Evolutionary conservation across 768 basidiomycete species (phyloP).

Genomic region (Russula dissimulans): DNA sequence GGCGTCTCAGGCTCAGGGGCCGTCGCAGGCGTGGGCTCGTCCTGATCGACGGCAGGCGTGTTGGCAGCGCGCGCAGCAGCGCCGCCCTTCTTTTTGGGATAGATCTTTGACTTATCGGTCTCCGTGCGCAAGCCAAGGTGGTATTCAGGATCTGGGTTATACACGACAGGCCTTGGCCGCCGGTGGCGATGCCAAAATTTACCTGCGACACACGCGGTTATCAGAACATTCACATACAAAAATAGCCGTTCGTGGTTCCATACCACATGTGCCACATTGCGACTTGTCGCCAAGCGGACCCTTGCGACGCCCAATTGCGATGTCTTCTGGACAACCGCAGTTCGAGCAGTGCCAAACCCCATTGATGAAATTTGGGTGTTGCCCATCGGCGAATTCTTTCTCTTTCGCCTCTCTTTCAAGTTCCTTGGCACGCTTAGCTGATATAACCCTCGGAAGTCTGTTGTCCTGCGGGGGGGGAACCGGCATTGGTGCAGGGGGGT

Average conservation of each 20-base stretch:
- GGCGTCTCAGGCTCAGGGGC: conserved; percentile 46
- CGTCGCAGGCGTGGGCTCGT: conserved; percentile 25
- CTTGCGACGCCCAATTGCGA: conserved; percentile 79
- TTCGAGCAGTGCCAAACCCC: conserved; percentile 94
- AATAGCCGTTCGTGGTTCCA: conserved; percentile 25
- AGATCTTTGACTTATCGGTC: conserved; percentile 43
- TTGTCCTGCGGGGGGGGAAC: conserved; percentile 34
- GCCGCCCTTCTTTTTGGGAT: conserved; percentile 48
- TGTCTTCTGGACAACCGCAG: conserved; percentile 82
- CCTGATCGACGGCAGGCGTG: conserved; percentile 25
- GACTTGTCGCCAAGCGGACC: conserved; percentile 86
- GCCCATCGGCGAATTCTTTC: conserved; percentile 73
- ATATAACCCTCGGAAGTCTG: conserved; percentile 37
- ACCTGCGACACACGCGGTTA: conserved; percentile 35
- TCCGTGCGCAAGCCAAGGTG: conserved; percentile 53
- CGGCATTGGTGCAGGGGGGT: conserved; percentile 39
- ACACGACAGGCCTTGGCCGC: conserved; percentile 69
- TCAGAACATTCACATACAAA: neutral
- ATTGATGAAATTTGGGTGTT: conserved; percentile 72
- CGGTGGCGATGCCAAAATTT: conserved; percentile 88
- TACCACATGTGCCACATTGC: conserved; percentile 90
- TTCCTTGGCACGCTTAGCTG: conserved; percentile 61
- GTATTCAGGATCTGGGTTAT: conserved; percentile 64
- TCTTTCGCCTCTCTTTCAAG: conserved; percentile 77
- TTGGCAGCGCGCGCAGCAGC: conserved; percentile 41